phyloP scores from a whole-genome alignment of 345 rosid genomes.

The Eucalyptus marginata region DNA sequence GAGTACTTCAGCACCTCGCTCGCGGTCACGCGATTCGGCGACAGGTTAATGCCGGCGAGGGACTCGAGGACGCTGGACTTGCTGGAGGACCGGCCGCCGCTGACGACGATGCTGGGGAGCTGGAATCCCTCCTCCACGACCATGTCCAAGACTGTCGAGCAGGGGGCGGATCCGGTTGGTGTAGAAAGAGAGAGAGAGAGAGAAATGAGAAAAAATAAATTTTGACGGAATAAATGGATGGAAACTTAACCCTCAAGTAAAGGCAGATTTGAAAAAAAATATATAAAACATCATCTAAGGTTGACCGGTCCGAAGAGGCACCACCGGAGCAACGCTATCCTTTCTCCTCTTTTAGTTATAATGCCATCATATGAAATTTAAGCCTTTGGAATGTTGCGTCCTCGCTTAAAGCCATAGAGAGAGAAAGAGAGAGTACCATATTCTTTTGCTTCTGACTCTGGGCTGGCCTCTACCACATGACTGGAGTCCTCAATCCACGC shows the following conservation, averaged over 20 bases:
- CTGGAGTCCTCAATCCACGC: fast-evolving
- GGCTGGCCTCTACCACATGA: too few species aligned
- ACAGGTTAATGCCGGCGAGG: neutral
- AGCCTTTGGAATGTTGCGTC: fast-evolving
- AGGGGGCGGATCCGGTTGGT: neutral
- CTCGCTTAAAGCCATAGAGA: too few species aligned
- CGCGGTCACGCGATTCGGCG: slow-evolving; percentile 57
- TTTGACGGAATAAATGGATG: too few species aligned
- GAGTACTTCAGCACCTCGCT: slow-evolving; percentile 85
- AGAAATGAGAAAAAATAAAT: too few species aligned
- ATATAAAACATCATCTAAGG: too few species aligned
- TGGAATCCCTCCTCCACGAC: neutral
- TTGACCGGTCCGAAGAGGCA: too few species aligned
- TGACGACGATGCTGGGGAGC: neutral
- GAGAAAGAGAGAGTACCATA: too few species aligned
- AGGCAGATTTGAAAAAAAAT: too few species aligned
- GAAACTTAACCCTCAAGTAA: too few species aligned
- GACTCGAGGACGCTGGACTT: neutral
- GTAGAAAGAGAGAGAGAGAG: neutral
- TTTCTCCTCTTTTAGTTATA: too few species aligned
- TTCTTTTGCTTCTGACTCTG: too few species aligned
- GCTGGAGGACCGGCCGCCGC: neutral
- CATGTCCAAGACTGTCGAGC: neutral
- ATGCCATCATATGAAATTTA: neutral
- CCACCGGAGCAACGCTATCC: fast-evolving